phyloP scores from a whole-genome alignment of 140 eudicot genomes.

The Flaveria floridana region DNA sequence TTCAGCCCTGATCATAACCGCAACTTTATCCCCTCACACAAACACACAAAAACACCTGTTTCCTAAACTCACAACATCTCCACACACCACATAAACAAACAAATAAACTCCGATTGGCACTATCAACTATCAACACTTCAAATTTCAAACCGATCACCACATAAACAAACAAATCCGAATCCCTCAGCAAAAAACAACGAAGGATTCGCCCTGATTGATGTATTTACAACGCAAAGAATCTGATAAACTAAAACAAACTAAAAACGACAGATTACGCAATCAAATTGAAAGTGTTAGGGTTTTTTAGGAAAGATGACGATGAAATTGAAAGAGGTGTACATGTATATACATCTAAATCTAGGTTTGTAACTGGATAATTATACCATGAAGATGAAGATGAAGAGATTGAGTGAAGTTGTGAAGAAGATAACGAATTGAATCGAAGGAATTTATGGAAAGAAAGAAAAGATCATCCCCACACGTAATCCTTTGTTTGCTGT shows the following conservation, averaged over 20 bases:
- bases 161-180: constrained; percentile 32
- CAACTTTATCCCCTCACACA: constrained; percentile 17
- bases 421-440: constrained; percentile 34
- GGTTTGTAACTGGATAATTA: constrained; percentile 22
- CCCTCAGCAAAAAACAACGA: constrained; percentile 34
- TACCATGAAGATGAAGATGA: neutral
- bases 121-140: constrained; percentile 3
- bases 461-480: constrained; percentile 30
- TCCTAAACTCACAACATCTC: constrained; percentile 2
- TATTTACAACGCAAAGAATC: constrained; percentile 41
- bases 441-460: constrained; percentile 29
- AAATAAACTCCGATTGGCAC: neutral
- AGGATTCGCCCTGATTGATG: constrained; percentile 27
- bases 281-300: constrained; percentile 31
- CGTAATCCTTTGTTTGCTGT: constrained; percentile 22
- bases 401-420: constrained; percentile 31
- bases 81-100: constrained; percentile 11
- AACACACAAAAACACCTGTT: constrained; percentile 11
- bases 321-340: constrained; percentile 26
- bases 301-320: constrained; percentile 23
- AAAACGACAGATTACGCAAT: neutral
- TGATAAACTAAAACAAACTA: constrained; percentile 28
- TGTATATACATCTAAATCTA: constrained; percentile 38
- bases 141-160: constrained; percentile 27
- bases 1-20: constrained; percentile 51